phyloP scores from a whole-genome alignment of 352 stramenopile genomes.

The Phytophthora capsici region DNA sequence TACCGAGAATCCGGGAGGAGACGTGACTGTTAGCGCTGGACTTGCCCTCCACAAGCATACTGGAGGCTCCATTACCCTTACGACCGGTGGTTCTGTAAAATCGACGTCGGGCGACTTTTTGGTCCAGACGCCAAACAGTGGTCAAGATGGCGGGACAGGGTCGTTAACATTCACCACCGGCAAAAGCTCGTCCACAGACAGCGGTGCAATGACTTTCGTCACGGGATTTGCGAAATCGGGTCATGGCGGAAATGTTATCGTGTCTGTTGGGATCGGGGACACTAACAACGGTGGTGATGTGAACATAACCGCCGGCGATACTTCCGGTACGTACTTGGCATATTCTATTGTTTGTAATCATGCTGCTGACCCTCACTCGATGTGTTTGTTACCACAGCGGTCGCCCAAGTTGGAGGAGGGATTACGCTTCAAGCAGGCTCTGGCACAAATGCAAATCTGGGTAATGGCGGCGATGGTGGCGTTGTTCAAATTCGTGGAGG shows the following conservation, averaged over 20 bases:
- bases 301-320: constrained; percentile 76
- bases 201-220: constrained; percentile 33
- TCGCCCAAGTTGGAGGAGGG: constrained; percentile 45
- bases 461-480: constrained; percentile 71
- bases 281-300: constrained; percentile 32
- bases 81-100: constrained; percentile 59
- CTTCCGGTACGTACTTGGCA: constrained; percentile 47
- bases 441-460: constrained; percentile 49
- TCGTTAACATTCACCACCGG: constrained; percentile 37
- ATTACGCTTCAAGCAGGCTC: constrained; percentile 58
- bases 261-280: constrained; percentile 36
- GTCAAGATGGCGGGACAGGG: constrained; percentile 57
- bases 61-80: constrained; percentile 59
- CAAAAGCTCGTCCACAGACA: constrained; percentile 28
- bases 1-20: constrained; percentile 57
- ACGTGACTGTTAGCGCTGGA: constrained; percentile 71
- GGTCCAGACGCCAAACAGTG: constrained; percentile 65
- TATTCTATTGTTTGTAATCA: not conserved
- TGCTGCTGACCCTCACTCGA: constrained; percentile 5
- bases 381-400: constrained; percentile 41
- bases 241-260: constrained; percentile 29
- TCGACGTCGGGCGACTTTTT: constrained; percentile 66
- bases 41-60: constrained; percentile 62
- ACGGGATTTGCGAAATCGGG: constrained; percentile 32
- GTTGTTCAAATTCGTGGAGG: constrained; percentile 59